A percentile compares a stretch with the other conserved stretches of the same genome.
Conservation (phyloP, 2,329 filamentous ascomycete genomes). For the Dothiorella sarmentorum region DNA sequence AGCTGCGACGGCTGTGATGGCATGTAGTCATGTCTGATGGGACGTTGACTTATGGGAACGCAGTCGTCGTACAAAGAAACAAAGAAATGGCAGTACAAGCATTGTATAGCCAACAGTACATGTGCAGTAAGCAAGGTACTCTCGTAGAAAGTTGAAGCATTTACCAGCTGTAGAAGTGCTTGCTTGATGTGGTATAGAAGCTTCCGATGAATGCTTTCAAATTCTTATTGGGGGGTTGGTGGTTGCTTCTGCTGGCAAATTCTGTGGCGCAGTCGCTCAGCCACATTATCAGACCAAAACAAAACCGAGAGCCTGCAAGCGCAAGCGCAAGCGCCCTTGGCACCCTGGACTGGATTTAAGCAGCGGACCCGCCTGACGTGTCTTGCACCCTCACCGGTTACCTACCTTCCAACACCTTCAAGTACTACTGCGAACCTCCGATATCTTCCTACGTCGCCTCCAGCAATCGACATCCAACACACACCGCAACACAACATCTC, state of each 20-base stretch:
- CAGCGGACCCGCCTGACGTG: constrained; percentile 13
- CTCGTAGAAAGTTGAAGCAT: too few species aligned
- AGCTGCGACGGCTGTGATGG: background rate
- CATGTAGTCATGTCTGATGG: too few species aligned
- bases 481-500: background rate
- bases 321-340: background rate
- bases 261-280: background rate
- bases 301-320: background rate
- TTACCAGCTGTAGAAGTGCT: too few species aligned
- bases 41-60: too few species aligned
- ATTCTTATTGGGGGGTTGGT: too few species aligned
- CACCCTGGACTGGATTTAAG: constrained; percentile 7
- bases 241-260: too few species aligned
- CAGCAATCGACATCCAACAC: background rate
- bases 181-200: too few species aligned
- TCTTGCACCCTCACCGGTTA: background rate
- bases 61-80: too few species aligned
- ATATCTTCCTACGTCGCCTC: background rate
- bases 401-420: background rate
- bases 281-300: background rate
- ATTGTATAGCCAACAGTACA: too few species aligned
- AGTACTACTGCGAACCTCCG: background rate
- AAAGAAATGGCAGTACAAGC: too few species aligned
- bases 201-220: too few species aligned
- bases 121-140: too few species aligned